These are phyloP conservation scores for Inonotus hispidus DNA, from an alignment of 1,284 basidiomycete genomes.

Conservation along the genomic window DNA sequence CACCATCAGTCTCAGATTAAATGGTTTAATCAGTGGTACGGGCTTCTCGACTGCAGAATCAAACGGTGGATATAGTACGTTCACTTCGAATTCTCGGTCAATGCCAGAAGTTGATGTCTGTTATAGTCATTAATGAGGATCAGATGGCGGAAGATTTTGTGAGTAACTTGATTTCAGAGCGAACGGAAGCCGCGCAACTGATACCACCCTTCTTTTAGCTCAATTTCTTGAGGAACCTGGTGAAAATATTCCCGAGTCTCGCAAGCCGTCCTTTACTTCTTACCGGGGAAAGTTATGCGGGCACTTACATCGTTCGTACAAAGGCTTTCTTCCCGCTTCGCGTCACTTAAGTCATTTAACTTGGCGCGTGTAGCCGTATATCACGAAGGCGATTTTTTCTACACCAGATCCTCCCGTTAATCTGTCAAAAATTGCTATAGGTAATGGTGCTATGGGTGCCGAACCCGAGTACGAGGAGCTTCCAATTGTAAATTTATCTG, in stretches of 20 bases:
- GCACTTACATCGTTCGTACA: constrained; percentile 51
- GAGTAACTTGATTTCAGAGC: constrained; percentile 23
- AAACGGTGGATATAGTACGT: constrained; percentile 46
- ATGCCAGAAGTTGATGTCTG: constrained; percentile 8
- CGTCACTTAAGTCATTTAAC: constrained; percentile 26
- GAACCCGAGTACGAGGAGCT: constrained; percentile 43
- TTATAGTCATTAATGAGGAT: constrained; percentile 55
- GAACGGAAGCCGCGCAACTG: not conserved
- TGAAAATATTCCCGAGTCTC: constrained; percentile 61
- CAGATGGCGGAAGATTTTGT: constrained; percentile 69
- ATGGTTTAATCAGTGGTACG: constrained; percentile 37
- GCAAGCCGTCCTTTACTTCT: constrained; percentile 54
- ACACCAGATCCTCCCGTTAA: constrained; percentile 61
- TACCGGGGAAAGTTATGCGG: constrained; percentile 65
- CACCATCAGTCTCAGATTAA: not conserved
- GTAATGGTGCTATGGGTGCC: constrained; percentile 55
- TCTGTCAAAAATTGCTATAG: constrained; percentile 61
- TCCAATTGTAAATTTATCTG: constrained; percentile 39
- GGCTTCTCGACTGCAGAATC: constrained; percentile 64
- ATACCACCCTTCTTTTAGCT: constrained; percentile 43
- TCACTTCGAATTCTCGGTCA: not conserved
- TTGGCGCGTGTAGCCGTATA: constrained; percentile 49
- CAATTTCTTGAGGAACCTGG: constrained; percentile 60
- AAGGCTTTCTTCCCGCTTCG: constrained; percentile 29
- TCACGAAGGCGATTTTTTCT: constrained; percentile 61